Evolutionary conservation across 345 rosid genomes (phyloP), one percentile per base, ranked within the genome.

Genomic region (Dovyalis caffra): DNA sequence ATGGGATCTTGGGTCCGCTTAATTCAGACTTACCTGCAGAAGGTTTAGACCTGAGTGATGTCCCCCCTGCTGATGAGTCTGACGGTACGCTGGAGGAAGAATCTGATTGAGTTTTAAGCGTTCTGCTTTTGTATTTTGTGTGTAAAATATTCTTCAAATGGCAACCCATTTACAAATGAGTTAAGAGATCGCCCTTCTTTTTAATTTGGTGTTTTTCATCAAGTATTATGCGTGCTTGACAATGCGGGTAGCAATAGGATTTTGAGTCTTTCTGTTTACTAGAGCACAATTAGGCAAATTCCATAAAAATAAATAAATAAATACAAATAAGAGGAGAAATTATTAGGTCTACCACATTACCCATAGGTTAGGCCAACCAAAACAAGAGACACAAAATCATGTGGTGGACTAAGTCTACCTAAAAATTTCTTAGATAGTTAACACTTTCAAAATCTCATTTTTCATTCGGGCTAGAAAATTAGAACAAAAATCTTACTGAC

Each of bases 21-120:
- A 74, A 84, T 25, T 84, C 97, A 23, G 95, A 91, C 64, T 77
- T 91, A 71, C 98, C 96, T 0, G 95, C 84, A 7, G 98, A 92
- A 63, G 97, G 94, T 23, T 85, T 95, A 32, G 93, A 92, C 78
- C 87, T 91, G 71, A 86, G 89, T 37, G 88, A 81, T 12, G 74
- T 87, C 77, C 87, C 87, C 2, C 14, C 78, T 1, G 91, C 87
- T 0, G 81, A 58, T 6, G 86, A 80, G 1, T 65, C 49, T 79
- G 57, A 77, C 45, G 57, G 10, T 8, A 51, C 23, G 6, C 8
- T 25, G 21, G 25, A 51, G 61, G 25, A 62, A 14, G 87, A 82
- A 2, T 65, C 49, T 77, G 57, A 73, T 28, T 47, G 11, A 60
- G 57, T 34, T 23, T 33, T 32, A 31, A 45, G 20, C 32, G n/a